A percentile compares a stretch with the other conserved stretches of the same genome.
phyloP scores from a whole-genome alignment of 352 stramenopile genomes.

The Blastocystis sp. region DNA sequence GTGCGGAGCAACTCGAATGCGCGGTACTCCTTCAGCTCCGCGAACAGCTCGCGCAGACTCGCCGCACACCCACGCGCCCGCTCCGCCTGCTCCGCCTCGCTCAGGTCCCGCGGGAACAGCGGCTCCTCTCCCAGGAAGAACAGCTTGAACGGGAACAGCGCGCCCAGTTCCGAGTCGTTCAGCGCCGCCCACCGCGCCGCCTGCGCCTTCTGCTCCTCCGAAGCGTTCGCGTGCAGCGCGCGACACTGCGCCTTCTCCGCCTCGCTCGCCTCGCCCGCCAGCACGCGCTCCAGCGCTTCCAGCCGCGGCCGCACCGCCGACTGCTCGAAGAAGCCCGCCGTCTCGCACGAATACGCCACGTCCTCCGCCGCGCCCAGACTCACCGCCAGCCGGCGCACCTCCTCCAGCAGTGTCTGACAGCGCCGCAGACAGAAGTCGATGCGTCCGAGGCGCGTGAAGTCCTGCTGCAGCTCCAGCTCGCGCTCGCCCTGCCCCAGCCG shows the following conservation, averaged over 20 bases:
- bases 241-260: constrained; percentile 26
- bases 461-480: constrained; percentile 76
- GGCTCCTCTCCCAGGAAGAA: constrained; percentile 74
- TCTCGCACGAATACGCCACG: constrained; percentile 90
- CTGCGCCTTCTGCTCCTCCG: constrained; percentile 71
- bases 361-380: constrained; percentile 70
- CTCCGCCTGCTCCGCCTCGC: background rate
- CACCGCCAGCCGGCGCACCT: constrained; percentile 87
- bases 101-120: constrained; percentile 4
- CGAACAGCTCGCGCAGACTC: constrained; percentile 84
- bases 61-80: constrained; percentile 17
- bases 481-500: constrained; percentile 80
- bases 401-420: constrained; percentile 80
- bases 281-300: constrained; percentile 73
- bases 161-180: constrained; percentile 56
- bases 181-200: background rate
- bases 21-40: constrained; percentile 86
- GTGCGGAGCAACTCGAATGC: constrained; percentile 90
- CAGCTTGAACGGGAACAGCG: constrained; percentile 77
- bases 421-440: constrained; percentile 82
- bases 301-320: constrained; percentile 83
- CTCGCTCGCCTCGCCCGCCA: background rate
- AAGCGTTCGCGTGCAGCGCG: background rate
- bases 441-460: constrained; percentile 87
- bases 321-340: constrained; percentile 88